Percentiles rank a stretch among this genome's conserved stretches.
Conservation (phyloP, 352 stramenopile species). For the Peronospora farinosa region DNA sequence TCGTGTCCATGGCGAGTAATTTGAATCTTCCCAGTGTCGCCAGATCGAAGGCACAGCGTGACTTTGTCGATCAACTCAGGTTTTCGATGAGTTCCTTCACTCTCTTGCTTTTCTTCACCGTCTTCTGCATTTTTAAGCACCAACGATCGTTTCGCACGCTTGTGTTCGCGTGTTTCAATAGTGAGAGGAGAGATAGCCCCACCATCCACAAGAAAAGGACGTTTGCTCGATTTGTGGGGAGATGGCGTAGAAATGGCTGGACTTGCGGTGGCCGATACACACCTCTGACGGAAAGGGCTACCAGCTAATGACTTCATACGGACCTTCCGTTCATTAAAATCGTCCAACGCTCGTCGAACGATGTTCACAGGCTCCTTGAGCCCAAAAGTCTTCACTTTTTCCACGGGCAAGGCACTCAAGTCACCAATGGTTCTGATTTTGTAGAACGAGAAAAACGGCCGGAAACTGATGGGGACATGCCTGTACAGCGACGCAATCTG, state of each 20-base stretch:
- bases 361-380: conserved; percentile 53
- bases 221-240: conserved; percentile 30
- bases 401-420: conserved; percentile 39
- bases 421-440: conserved; percentile 70
- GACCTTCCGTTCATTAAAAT: conserved; percentile 41
- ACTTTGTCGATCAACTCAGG: conserved; percentile 47
- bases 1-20: conserved; percentile 52
- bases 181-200: conserved; percentile 13
- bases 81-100: conserved; percentile 10
- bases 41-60: conserved; percentile 43
- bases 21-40: conserved; percentile 29
- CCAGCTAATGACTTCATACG: conserved; percentile 31
- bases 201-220: conserved; percentile 17
- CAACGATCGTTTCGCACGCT: conserved; percentile 43
- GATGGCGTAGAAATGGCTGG: conserved; percentile 29
- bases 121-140: conserved; percentile 20
- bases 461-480: conserved; percentile 51
- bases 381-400: conserved; percentile 52
- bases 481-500: conserved; percentile 40
- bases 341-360: conserved; percentile 45
- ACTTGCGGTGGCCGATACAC: conserved; percentile 13
- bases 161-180: conserved; percentile 35
- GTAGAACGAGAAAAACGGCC: conserved; percentile 52
- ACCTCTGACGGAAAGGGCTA: conserved; percentile 37
- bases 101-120: conserved; percentile 9